A percentile compares a stretch with the other conserved stretches of the same genome.
These are phyloP conservation scores for Rachicladosporium sp. DNA, from an alignment of 2,329 filamentous ascomycete species.

Conservation along the genomic window DNA sequence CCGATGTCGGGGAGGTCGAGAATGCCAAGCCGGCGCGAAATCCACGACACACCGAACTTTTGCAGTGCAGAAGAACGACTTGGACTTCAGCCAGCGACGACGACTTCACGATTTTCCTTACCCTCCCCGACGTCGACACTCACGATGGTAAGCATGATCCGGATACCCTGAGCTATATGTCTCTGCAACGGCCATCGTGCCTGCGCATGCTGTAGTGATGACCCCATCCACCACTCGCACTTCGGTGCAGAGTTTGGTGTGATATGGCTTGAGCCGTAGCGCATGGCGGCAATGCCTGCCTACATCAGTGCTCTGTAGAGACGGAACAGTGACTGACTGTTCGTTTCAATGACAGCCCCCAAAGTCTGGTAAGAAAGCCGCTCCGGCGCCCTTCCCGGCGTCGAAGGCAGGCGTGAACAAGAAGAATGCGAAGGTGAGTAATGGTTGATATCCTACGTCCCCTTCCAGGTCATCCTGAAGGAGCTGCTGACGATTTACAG, in stretches of 20 bases:
- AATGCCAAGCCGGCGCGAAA: no score
- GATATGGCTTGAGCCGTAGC: slow-evolving; percentile 41
- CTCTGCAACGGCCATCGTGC: slow-evolving; percentile 9
- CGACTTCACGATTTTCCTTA: not conserved
- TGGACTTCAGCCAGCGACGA: slow-evolving; percentile 5
- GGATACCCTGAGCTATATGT: slow-evolving; percentile 8
- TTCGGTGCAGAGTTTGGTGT: slow-evolving; percentile 13
- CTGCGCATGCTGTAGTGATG: slow-evolving; percentile 11
- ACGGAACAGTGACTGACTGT: slow-evolving; percentile 91
- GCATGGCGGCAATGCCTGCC: slow-evolving; percentile 42
- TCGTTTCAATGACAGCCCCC: slow-evolving; percentile 99
- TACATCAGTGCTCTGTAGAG: slow-evolving; percentile 67
- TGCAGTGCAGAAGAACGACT: not conserved
- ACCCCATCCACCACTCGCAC: slow-evolving; percentile 9
- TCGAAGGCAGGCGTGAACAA: slow-evolving; percentile 75
- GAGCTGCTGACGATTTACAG: slow-evolving; percentile 35
- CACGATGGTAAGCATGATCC: slow-evolving; percentile 13
- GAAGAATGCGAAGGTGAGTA: slow-evolving; percentile 91
- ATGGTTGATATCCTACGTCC: not conserved
- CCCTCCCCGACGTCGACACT: slow-evolving; percentile 3
- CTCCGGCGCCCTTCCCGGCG: slow-evolving; percentile 90
- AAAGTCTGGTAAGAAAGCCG: slow-evolving; percentile 90
- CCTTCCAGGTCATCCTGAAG: not conserved
- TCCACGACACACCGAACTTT: no score
- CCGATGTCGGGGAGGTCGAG: no score